A percentile compares a stretch with the other conserved stretches of the same genome.
Evolutionary conservation across 2,329 filamentous ascomycete species (phyloP).

Genomic region (Elsinoe batatas): DNA sequence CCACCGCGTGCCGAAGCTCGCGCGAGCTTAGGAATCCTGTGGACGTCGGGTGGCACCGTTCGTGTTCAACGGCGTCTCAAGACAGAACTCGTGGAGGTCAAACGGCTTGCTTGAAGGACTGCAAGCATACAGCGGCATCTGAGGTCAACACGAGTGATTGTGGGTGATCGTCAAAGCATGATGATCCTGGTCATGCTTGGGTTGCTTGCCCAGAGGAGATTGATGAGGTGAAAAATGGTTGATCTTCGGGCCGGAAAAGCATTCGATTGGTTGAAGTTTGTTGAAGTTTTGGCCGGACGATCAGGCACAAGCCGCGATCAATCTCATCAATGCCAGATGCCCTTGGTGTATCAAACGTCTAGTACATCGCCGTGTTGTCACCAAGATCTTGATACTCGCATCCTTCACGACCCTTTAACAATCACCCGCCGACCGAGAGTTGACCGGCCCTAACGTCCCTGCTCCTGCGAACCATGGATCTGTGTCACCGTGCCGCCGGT

Average conservation of each 20-base stretch:
- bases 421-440: not conserved
- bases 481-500: not conserved
- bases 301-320: not conserved
- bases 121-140: no score
- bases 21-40: not conserved
- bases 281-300: not conserved
- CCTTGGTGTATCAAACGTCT: not conserved
- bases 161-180: not conserved
- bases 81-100: not conserved
- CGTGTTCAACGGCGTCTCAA: not conserved
- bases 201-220: not conserved
- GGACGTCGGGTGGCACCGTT: not conserved
- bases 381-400: not conserved
- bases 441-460: slow-evolving; percentile 5
- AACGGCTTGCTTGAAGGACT: not conserved
- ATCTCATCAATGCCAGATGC: not conserved
- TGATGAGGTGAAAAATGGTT: not conserved
- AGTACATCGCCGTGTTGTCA: not conserved
- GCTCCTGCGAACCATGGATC: slow-evolving; percentile 8
- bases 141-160: not conserved
- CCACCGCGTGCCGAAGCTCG: not conserved
- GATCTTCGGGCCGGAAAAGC: not conserved
- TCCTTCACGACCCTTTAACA: not conserved
- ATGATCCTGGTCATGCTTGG: not conserved
- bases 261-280: not conserved